phyloP scores from a whole-genome alignment of 2,329 filamentous ascomycete species.

The Westerdykella ornata region DNA sequence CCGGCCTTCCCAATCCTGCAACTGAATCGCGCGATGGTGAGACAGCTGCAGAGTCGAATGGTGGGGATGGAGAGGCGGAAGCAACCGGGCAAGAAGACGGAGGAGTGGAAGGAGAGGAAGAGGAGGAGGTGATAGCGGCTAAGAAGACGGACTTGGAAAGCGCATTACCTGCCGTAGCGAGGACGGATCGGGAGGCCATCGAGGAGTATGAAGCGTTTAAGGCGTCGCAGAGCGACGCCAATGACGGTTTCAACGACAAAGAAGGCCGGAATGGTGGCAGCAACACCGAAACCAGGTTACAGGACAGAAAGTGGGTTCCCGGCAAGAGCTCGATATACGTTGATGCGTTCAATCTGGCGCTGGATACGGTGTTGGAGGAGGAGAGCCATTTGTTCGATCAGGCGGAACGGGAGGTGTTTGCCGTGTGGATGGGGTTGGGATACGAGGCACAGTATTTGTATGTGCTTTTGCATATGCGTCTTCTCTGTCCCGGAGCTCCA shows the following conservation, averaged over 20 bases:
- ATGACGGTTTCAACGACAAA: slow-evolving; percentile 9
- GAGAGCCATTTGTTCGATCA: slow-evolving; percentile 82
- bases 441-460: slow-evolving; percentile 92
- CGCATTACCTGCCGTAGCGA: slow-evolving; percentile 57
- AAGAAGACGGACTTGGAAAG: slow-evolving; percentile 61
- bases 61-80: slow-evolving; percentile 30
- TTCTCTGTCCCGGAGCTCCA: too few relatives aligned
- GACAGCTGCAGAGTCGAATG: slow-evolving; percentile 38
- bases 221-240: slow-evolving; percentile 46
- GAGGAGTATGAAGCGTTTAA: slow-evolving; percentile 69
- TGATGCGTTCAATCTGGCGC: slow-evolving; percentile 88
- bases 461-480: slow-evolving; percentile 35
- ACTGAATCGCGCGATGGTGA: slow-evolving; percentile 17
- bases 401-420: slow-evolving; percentile 70
- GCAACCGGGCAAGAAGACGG: too few relatives aligned
- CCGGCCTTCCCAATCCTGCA: slow-evolving; percentile 14
- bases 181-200: slow-evolving; percentile 63
- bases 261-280: slow-evolving; percentile 9
- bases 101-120: slow-evolving; percentile 22
- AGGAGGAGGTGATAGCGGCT: slow-evolving; percentile 4
- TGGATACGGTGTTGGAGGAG: slow-evolving; percentile 83
- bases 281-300: slow-evolving; percentile 46
- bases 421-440: slow-evolving; percentile 61
- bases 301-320: slow-evolving; percentile 59
- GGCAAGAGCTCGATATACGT: slow-evolving; percentile 90